Percentiles rank a stretch among this genome's conserved stretches.
Conservation (phyloP, 106 monocot genomes). For the Dioscorea zingiberensis region DNA sequence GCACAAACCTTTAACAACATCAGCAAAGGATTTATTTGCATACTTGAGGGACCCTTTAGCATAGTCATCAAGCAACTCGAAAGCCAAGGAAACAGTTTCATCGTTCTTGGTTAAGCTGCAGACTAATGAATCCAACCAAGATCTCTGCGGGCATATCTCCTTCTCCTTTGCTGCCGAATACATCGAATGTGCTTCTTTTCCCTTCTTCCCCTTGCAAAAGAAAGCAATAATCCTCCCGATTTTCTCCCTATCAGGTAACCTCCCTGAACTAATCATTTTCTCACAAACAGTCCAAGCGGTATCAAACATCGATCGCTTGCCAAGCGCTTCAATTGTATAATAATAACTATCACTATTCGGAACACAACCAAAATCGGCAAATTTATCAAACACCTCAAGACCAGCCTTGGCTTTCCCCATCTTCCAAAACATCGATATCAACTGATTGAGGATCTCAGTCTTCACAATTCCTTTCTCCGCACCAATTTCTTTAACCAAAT, state of each 20-base stretch:
- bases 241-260: slow-evolving; percentile 59
- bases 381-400: slow-evolving; percentile 73
- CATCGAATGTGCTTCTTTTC: slow-evolving; percentile 61
- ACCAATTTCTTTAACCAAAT: slow-evolving; percentile 72
- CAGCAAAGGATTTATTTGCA: slow-evolving; percentile 40
- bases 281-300: slow-evolving; percentile 65
- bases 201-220: slow-evolving; percentile 60
- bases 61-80: slow-evolving; percentile 64
- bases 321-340: slow-evolving; percentile 55
- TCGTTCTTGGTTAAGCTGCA: slow-evolving; percentile 34
- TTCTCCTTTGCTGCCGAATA: slow-evolving; percentile 68
- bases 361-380: slow-evolving; percentile 54
- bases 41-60: slow-evolving; percentile 28
- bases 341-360: slow-evolving; percentile 59
- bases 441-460: slow-evolving; percentile 48
- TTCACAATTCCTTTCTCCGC: slow-evolving; percentile 38
- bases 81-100: slow-evolving; percentile 43
- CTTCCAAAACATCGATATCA: slow-evolving; percentile 47
- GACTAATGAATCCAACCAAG: slow-evolving; percentile 42
- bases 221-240: slow-evolving; percentile 48
- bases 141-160: slow-evolving; percentile 13
- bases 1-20: slow-evolving; percentile 62
- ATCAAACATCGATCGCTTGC: slow-evolving; percentile 44
- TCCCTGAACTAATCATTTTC: slow-evolving; percentile 67
- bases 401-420: slow-evolving; percentile 51